Evolutionary conservation across 192 early-diverging fungal species (phyloP).

Genomic region (Podila clonocystis): DNA sequence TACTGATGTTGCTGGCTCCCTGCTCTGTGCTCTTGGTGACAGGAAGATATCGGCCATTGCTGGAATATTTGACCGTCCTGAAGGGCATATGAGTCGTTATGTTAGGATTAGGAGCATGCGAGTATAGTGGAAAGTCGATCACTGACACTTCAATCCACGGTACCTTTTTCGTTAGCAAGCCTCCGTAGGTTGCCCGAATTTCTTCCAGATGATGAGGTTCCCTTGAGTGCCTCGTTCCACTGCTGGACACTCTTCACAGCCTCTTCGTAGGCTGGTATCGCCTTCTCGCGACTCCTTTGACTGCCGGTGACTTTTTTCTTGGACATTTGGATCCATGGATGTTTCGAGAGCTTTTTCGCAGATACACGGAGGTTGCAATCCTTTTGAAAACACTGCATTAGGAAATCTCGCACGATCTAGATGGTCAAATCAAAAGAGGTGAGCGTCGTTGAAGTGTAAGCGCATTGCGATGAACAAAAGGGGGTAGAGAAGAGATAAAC

Average conservation of each 20-base stretch:
- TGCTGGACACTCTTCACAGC: slow-evolving; percentile 51
- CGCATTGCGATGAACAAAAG: background rate
- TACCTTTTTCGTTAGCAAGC: slow-evolving; percentile 16
- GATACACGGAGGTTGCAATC: slow-evolving; percentile 73
- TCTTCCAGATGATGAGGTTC: slow-evolving; percentile 17
- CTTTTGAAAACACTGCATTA: slow-evolving; percentile 82
- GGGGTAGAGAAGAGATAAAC: background rate
- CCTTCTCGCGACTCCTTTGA: slow-evolving; percentile 33
- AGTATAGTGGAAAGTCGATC: no score
- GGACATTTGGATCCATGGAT: slow-evolving; percentile 68
- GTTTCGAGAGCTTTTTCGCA: slow-evolving; percentile 75
- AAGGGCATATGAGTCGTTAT: no score
- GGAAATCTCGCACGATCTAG: slow-evolving; percentile 73
- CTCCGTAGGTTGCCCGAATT: slow-evolving; percentile 31
- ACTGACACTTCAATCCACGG: background rate
- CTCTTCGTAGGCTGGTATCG: slow-evolving; percentile 47
- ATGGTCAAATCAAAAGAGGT: slow-evolving; percentile 8
- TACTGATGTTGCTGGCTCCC: background rate
- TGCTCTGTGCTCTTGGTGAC: slow-evolving; percentile 13
- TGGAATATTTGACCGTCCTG: background rate
- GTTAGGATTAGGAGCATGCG: no score
- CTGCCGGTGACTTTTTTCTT: slow-evolving; percentile 45
- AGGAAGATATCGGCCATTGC: slow-evolving; percentile 30
- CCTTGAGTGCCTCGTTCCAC: slow-evolving; percentile 52
- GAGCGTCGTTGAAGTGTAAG: background rate